Evolutionary conservation across 495 filamentous ascomycete genomes (phyloP), one percentile per base, ranked within the genome.

Genomic region (Aspergillus heteromorphus): DNA sequence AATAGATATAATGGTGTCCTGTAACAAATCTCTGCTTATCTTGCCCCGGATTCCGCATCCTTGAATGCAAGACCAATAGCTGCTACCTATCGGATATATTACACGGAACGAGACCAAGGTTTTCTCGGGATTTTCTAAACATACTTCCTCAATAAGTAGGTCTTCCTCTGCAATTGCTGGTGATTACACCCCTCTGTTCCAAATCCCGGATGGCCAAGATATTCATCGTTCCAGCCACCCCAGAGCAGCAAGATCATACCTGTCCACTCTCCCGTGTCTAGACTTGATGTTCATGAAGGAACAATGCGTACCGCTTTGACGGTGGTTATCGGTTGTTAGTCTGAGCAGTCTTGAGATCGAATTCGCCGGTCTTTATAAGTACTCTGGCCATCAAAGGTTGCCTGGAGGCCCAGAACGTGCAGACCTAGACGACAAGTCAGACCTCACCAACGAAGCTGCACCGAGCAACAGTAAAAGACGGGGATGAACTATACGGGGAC

Each of bases 291-390:
- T 53, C 81, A 79, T 56, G 91, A 96, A 72, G 77, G 19, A 74
- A 79, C 42, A 68, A 83, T 6, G 69, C 74, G 60, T 97, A 92
- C 72, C 86, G 92, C 63, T 83, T 97, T 6, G 86, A 95, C 65
- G 92, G 90, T 64, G 92, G 73, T 81, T 97, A 0, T 89, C 92
- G 0, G 92, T 92, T 27, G 75, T 92, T 49, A 79, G 86, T 40
- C 87, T 89, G 66, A 83, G 91, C 55, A 78, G 95, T 64, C 72
- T 96, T 61, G 71, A 82, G 57, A 88, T 97, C 60, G 90, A 96
- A 65, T 95, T 96, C 79, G 81, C 83, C 55, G 91, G 96, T 70
- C 70, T 76, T 2, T 80, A 89, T 55, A n/a, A n/a, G n/a, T n/a
- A 96, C 89, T 29, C 72, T 97, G 6, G 79, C 84, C 55, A 79